These are phyloP conservation scores for Fusarium caatingaense DNA, from an alignment of 2,329 filamentous ascomycete species.

Conservation along the genomic window DNA sequence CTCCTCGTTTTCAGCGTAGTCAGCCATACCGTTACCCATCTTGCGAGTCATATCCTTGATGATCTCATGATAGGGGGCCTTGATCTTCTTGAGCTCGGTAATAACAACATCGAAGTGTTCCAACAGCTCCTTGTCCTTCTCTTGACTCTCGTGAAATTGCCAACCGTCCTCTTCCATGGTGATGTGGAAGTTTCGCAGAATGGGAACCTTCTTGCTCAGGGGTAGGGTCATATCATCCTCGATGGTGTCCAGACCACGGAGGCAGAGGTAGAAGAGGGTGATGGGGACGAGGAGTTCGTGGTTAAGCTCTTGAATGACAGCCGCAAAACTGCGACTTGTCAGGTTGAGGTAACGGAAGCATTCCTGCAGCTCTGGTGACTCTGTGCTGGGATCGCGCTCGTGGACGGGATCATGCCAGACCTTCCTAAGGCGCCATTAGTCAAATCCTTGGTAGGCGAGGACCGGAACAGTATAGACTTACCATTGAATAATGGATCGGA, in stretches of 20 bases:
- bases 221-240: conserved; percentile 98
- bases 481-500: conserved; percentile 91
- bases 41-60: conserved; percentile 92
- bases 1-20: conserved; percentile 88
- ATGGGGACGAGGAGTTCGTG: conserved; percentile 92
- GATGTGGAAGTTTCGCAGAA: conserved; percentile 84
- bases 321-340: conserved; percentile 92
- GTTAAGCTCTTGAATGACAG: conserved; percentile 95
- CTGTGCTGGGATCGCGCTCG: conserved; percentile 79
- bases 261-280: conserved; percentile 89
- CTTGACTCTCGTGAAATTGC: conserved; percentile 88
- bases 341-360: conserved; percentile 88
- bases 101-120: conserved; percentile 93
- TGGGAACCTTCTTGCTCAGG: conserved; percentile 82
- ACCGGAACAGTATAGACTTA: conserved; percentile 55
- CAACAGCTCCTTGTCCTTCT: conserved; percentile 93
- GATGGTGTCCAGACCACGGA: conserved; percentile 96
- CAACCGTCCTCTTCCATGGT: conserved; percentile 86
- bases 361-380: conserved; percentile 77
- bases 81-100: conserved; percentile 87
- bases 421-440: conserved; percentile 71
- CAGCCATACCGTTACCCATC: conserved; percentile 99
- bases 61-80: conserved; percentile 83
- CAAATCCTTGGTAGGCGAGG: not conserved
- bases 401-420: conserved; percentile 96